Percentiles rank a stretch among this genome's conserved stretches.
phyloP scores from a whole-genome alignment of 2,329 filamentous ascomycete species.

The Ascochyta rabiei region DNA sequence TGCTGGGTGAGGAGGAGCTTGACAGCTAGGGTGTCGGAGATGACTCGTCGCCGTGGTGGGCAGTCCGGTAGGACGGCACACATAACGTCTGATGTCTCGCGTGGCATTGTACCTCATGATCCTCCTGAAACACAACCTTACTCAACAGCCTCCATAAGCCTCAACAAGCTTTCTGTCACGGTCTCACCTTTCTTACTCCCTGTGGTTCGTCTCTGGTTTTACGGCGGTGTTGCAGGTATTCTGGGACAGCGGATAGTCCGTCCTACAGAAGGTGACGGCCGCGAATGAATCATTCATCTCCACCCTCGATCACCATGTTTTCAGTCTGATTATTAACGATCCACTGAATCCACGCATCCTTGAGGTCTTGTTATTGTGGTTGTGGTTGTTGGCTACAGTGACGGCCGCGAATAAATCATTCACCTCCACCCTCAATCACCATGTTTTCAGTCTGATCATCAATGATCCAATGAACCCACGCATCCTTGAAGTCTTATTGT shows the following conservation, averaged over 20 bases:
- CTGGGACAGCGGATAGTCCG: not conserved
- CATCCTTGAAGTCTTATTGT: no score
- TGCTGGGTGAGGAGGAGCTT: not conserved
- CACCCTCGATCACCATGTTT: no score
- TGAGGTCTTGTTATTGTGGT: no score
- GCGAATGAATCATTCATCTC: no score
- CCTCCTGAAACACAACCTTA: conserved; percentile 6
- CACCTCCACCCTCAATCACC: no score
- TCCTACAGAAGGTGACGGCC: no score
- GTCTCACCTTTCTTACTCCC: conserved; percentile 2
- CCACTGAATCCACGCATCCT: no score
- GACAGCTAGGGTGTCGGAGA: not conserved
- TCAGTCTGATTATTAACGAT: no score
- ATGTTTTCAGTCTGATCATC: no score
- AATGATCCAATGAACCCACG: no score
- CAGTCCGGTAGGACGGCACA: not conserved
- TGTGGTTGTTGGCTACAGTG: no score
- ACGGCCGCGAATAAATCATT: no score
- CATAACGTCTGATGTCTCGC: conserved; percentile 1
- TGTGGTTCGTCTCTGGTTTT: conserved; percentile 9
- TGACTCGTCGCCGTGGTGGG: not conserved
- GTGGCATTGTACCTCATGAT: conserved; percentile 9
- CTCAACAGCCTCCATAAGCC: conserved; percentile 6
- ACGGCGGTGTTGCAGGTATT: not conserved
- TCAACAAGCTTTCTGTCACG: conserved; percentile 15